phyloP scores from a whole-genome alignment of 306 rosid species.

The Boehmeria nivea region DNA sequence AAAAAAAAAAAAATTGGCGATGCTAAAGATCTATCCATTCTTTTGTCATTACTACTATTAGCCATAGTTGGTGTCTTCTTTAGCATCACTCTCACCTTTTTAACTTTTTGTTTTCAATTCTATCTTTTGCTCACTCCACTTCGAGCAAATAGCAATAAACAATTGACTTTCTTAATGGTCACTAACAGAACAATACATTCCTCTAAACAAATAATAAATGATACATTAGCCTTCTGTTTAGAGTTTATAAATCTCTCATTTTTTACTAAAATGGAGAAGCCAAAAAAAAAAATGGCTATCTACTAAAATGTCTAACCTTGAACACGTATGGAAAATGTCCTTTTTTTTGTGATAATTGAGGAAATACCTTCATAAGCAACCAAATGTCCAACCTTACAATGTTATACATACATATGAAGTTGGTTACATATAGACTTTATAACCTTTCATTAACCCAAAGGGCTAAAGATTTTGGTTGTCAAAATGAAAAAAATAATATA shows the following conservation, averaged over 20 bases:
- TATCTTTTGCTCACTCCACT: not conserved
- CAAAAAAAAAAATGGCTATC: too few relatives aligned
- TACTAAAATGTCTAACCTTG: too few relatives aligned
- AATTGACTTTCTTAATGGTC: not conserved
- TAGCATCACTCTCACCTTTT: slow-evolving; percentile 1
- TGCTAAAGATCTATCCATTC: not conserved
- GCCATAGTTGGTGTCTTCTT: not conserved
- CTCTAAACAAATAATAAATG: too few relatives aligned
- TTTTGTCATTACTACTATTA: not conserved
- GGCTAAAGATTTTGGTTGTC: not conserved
- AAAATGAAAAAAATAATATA: slow-evolving; percentile 1
- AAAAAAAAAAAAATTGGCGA: too few relatives aligned
- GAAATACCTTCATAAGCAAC: too few relatives aligned
- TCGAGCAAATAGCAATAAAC: not conserved
- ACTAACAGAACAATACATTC: too few relatives aligned
- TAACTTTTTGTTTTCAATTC: not conserved
- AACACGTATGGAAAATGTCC: too few relatives aligned
- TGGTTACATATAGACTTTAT: not conserved
- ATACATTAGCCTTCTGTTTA: not conserved
- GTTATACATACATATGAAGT: too few relatives aligned
- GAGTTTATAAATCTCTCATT: not conserved
- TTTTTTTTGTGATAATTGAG: too few relatives aligned
- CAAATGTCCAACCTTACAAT: too few relatives aligned
- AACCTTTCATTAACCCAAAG: not conserved
- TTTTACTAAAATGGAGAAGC: too few relatives aligned